Evolutionary conservation across 2,329 filamentous ascomycete species (phyloP).

Genomic region (Neonectria neomacrospora): DNA sequence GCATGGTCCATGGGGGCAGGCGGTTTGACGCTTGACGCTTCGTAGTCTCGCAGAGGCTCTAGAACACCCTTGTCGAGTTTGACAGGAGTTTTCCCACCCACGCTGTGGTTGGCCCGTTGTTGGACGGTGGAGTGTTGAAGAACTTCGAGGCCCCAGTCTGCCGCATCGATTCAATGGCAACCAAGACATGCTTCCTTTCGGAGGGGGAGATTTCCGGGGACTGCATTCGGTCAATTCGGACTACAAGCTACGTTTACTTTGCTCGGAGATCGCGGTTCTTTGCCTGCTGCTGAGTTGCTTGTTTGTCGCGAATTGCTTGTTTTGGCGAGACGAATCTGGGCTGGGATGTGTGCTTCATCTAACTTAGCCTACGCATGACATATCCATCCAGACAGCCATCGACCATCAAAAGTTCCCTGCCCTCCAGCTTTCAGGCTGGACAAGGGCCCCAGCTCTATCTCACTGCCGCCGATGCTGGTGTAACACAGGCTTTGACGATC

Average conservation of each 20-base stretch:
- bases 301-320: conserved; percentile 5
- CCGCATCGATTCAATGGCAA: conserved; percentile 24
- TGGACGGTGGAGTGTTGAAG: conserved; percentile 17
- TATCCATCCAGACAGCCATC: neutral
- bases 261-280: neutral
- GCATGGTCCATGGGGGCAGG: conserved; percentile 16
- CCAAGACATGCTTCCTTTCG: conserved; percentile 12
- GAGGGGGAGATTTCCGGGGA: neutral
- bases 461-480: conserved; percentile 9
- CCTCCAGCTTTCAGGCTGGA: neutral
- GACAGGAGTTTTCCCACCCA: conserved; percentile 41
- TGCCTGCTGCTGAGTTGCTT: neutral
- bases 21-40: conserved; percentile 9
- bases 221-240: conserved; percentile 10
- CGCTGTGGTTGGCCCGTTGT: conserved; percentile 33
- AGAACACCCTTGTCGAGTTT: conserved; percentile 38
- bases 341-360: neutral
- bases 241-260: neutral
- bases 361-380: neutral
- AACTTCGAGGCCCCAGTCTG: conserved; percentile 17
- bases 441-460: conserved; percentile 21
- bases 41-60: conserved; percentile 26
- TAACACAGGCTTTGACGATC: conserved; percentile 4
- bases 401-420: conserved; percentile 6
- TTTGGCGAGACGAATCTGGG: neutral